Evolutionary conservation across 202 grass and related monocot species (phyloP).

Genomic region (Panicum virgatum): DNA sequence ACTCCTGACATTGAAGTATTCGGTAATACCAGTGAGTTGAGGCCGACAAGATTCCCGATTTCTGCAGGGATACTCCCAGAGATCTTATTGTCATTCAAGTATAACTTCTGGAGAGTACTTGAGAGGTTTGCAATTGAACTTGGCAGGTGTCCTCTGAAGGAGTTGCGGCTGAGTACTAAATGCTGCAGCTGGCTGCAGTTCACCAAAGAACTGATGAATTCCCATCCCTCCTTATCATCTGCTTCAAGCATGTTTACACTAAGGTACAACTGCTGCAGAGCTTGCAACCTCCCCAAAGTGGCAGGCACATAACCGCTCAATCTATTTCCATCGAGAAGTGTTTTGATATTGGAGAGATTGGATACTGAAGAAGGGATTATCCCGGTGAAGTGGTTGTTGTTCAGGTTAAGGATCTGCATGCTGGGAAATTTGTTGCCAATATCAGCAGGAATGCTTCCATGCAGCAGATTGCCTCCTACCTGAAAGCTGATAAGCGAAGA

Average conservation of each 20-base stretch:
- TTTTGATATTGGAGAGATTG: constrained; percentile 33
- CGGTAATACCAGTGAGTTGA: neutral
- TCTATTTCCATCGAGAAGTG: constrained; percentile 17
- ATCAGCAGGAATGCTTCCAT: constrained; percentile 24
- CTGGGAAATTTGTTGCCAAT: constrained; percentile 14
- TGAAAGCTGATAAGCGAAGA: neutral
- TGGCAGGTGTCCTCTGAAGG: constrained; percentile 5
- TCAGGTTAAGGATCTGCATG: neutral
- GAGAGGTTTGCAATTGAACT: constrained; percentile 9
- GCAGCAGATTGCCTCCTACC: neutral
- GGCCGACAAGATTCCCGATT: constrained; percentile 25
- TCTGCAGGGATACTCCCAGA: constrained; percentile 24
- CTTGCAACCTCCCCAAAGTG: constrained; percentile 12
- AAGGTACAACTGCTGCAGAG: neutral
- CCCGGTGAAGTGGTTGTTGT: constrained; percentile 13
- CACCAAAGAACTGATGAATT: constrained; percentile 19
- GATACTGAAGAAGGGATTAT: constrained; percentile 26
- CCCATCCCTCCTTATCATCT: neutral
- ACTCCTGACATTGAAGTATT: constrained; percentile 21
- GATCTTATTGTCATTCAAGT: constrained; percentile 32
- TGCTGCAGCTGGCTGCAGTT: constrained; percentile 6
- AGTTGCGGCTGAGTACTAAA: neutral
- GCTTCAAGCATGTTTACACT: constrained; percentile 4
- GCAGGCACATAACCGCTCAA: constrained; percentile 36
- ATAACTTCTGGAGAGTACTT: neutral